Evolutionary conservation across 495 filamentous ascomycete species (phyloP).

Genomic region (Xylona heveae): DNA sequence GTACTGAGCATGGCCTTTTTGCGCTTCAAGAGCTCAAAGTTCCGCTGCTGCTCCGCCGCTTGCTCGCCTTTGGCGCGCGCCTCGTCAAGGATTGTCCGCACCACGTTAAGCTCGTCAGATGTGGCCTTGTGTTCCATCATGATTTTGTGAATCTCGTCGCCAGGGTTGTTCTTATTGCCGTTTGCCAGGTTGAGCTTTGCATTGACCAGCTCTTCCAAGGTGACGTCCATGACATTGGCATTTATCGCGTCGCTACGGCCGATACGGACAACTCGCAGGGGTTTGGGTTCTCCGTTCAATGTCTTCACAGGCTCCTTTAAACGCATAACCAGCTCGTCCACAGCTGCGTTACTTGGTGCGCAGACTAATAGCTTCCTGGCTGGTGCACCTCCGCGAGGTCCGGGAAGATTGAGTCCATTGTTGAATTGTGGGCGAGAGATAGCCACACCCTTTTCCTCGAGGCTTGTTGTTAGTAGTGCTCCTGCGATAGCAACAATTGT

Average conservation of each 20-base stretch:
- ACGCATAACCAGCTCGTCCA: constrained; percentile 87
- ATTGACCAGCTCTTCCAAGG: constrained; percentile 78
- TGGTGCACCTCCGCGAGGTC: constrained; percentile 1
- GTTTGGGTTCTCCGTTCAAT: constrained; percentile 41
- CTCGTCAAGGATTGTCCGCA: constrained; percentile 47
- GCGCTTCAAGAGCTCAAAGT: constrained; percentile 56
- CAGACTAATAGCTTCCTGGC: constrained; percentile 82
- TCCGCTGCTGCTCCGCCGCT: constrained; percentile 42
- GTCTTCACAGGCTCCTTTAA: constrained; percentile 79
- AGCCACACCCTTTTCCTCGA: constrained; percentile 26
- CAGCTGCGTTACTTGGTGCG: constrained; percentile 90
- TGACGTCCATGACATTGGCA: constrained; percentile 71
- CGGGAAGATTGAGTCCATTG: constrained; percentile 1
- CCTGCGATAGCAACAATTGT: constrained; percentile 94
- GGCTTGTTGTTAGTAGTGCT: constrained; percentile 46
- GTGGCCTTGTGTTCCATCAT: constrained; percentile 63
- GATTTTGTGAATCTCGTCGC: constrained; percentile 49
- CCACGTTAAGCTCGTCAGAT: constrained; percentile 44
- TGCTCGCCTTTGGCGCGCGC: constrained; percentile 41
- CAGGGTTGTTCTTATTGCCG: constrained; percentile 15
- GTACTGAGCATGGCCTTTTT: constrained; percentile 54
- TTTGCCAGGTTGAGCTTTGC: constrained; percentile 33
- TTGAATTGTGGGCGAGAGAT: constrained; percentile 25
- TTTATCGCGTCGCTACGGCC: constrained; percentile 90
- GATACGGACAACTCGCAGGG: constrained; percentile 70